These are phyloP conservation scores for Lanmaoa pseudosensibilis DNA, from an alignment of 768 basidiomycete species.

Conservation along the genomic window DNA sequence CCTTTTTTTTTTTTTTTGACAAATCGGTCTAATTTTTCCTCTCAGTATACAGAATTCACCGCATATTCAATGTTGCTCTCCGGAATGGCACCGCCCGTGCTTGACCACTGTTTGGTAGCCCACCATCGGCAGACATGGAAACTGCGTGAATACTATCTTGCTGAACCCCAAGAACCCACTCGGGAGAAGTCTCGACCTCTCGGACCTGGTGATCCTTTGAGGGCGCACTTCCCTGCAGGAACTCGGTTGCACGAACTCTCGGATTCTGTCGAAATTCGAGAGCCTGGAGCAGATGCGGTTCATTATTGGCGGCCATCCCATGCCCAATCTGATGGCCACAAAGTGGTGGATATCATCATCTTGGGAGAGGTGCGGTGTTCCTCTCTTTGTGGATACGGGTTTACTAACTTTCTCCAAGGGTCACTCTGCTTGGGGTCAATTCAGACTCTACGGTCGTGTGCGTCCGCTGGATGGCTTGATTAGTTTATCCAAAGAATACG, in stretches of 20 bases:
- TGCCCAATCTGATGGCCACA: slow-evolving; percentile 33
- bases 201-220: slow-evolving; percentile 58
- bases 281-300: slow-evolving; percentile 38
- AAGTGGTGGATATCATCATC: slow-evolving; percentile 57
- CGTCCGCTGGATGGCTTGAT: slow-evolving; percentile 79
- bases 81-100: slow-evolving; percentile 59
- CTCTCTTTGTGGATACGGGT: background rate
- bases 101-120: slow-evolving; percentile 76
- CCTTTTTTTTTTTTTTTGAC: background rate
- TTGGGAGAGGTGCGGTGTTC: slow-evolving; percentile 61
- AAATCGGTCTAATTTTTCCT: background rate
- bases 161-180: slow-evolving; percentile 30
- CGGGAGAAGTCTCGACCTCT: slow-evolving; percentile 35
- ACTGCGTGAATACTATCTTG: slow-evolving; percentile 71
- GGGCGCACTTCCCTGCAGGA: slow-evolving; percentile 58
- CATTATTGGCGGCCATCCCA: slow-evolving; percentile 30
- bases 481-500: slow-evolving; percentile 83
- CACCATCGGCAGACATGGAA: slow-evolving; percentile 92
- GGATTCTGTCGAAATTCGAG: slow-evolving; percentile 48
- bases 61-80: slow-evolving; percentile 78
- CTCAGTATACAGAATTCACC: slow-evolving; percentile 79
- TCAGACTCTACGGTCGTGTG: slow-evolving; percentile 76
- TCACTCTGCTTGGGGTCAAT: slow-evolving; percentile 91
- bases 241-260: slow-evolving; percentile 49
- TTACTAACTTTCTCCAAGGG: slow-evolving; percentile 48